These are phyloP conservation scores for Elongisporangium prolatum DNA, from an alignment of 352 stramenopile genomes.

Conservation along the genomic window DNA sequence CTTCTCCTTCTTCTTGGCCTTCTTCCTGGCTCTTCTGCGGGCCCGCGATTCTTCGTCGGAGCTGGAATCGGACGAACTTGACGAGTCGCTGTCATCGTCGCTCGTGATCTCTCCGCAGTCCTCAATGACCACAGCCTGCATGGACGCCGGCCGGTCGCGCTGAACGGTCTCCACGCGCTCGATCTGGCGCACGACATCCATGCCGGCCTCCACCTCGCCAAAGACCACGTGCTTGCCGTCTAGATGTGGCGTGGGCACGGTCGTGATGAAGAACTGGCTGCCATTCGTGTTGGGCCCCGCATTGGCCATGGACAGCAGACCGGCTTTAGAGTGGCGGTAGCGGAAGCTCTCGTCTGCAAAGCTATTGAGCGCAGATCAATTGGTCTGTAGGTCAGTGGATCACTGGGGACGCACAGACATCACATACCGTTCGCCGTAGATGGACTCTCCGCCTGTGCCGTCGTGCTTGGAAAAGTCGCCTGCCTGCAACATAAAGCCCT, in stretches of 20 bases:
- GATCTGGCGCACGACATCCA: slow-evolving; percentile 84
- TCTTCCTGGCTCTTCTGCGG: slow-evolving; percentile 27
- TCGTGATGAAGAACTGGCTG: slow-evolving; percentile 86
- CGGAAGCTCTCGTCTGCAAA: slow-evolving; percentile 95
- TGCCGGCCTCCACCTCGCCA: slow-evolving; percentile 87
- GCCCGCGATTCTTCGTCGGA: slow-evolving; percentile 11
- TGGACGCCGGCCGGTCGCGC: slow-evolving; percentile 75
- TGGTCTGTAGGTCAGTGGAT: too few relatives aligned
- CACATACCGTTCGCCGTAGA: slow-evolving; percentile 54
- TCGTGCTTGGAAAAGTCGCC: slow-evolving; percentile 77
- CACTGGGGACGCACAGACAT: too few relatives aligned
- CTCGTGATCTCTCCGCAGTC: slow-evolving; percentile 89
- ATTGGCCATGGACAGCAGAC: slow-evolving; percentile 95
- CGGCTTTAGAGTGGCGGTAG: slow-evolving; percentile 90
- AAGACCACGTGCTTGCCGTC: slow-evolving; percentile 99
- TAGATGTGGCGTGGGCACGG: slow-evolving; percentile 90
- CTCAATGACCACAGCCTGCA: slow-evolving; percentile 89
- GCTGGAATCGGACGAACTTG: slow-evolving; percentile 2
- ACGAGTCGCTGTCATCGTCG: slow-evolving; percentile 5
- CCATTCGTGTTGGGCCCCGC: slow-evolving; percentile 74
- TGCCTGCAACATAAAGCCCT: slow-evolving; percentile 83
- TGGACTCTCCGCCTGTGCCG: slow-evolving; percentile 80
- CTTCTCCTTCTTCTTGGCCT: slow-evolving; percentile 19
- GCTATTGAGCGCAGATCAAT: slow-evolving; percentile 23
- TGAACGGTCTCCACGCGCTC: slow-evolving; percentile 83